Base-by-base conservation (phyloP, 108 stramenopile genomes). In the Cyclostephanos tholiformis region DNA sequence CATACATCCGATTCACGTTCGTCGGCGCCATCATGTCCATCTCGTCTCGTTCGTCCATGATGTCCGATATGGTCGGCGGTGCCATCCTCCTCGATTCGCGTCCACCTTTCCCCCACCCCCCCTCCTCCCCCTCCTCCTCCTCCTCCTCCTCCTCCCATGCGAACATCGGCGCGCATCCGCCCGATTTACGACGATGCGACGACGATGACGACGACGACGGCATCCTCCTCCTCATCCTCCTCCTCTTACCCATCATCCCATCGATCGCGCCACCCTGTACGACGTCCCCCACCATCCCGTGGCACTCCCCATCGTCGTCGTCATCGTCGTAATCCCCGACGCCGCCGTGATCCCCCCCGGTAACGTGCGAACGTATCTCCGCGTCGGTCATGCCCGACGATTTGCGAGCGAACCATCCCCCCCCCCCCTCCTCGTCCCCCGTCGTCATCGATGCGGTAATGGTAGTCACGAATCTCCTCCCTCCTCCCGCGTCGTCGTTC, bases 41-140 rank as follows among this genome's bases (percentile, higher is more conserved):
- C 41, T 80, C 49, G 70, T 80, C 79, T 25, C 74, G 46, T 6
- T 80, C 79, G 55, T 80, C 79, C 79, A 80, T 80, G 10, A 80
- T 80, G 70, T 80, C 73, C 13, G 27, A 8, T 22, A 80, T 8
- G 41, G 79, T 74, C 1, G 72, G 71, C 32, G 20, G 20, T 23
- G 6, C 53, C 35, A 23, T 65, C 20, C 20, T 20, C 19, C 27
- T 25, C 48, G 26, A 35, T n/a, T n/a, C n/a, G n/a, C n/a, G n/a
- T n/a, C n/a, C n/a, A n/a, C n/a, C n/a, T n/a, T n/a, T n/a, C n/a
- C n/a, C n/a, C n/a, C n/a, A n/a, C n/a, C n/a, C n/a, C n/a, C n/a
- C n/a, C n/a, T n/a, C n/a, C n/a, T n/a, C 69, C 0, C 44, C 20
- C 0, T 56, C 48, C 10, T 39, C 66, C 39, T 62, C 65, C 9